Evolutionary conservation across 305 asterid genomes (phyloP).

Genomic region (Solanum hybrid): DNA sequence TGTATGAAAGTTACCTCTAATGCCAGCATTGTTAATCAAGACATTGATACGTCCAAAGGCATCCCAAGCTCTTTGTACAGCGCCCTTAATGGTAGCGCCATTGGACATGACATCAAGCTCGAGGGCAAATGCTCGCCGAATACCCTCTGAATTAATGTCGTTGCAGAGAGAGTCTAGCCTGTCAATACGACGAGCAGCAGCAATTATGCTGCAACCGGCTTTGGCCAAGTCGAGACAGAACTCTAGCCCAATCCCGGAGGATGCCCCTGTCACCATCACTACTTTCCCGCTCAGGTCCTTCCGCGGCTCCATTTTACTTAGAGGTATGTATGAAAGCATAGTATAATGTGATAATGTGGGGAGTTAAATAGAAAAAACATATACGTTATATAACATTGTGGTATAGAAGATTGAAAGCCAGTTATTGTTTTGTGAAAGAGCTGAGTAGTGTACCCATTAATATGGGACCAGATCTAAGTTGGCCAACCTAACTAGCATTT

Average conservation of each 20-base stretch:
- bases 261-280: neutral
- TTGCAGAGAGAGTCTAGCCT: neutral
- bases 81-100: neutral
- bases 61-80: neutral
- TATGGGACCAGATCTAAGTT: neutral
- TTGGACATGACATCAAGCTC: neutral
- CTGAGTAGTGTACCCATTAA: neutral
- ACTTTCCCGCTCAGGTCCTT: neutral
- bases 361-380: neutral
- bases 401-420: neutral
- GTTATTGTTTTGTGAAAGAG: neutral
- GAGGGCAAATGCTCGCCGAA: neutral
- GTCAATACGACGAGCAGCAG: neutral
- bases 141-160: neutral
- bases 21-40: neutral
- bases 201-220: neutral
- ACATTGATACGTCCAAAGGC: neutral
- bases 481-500: neutral
- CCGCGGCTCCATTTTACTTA: neutral
- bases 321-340: neutral
- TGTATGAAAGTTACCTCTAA: neutral
- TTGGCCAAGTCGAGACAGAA: neutral
- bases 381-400: too few relatives aligned
- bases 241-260: neutral
- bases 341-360: neutral